phyloP scores from a whole-genome alignment of 1,139 yeast species.

The Hansenula lynferdii region DNA sequence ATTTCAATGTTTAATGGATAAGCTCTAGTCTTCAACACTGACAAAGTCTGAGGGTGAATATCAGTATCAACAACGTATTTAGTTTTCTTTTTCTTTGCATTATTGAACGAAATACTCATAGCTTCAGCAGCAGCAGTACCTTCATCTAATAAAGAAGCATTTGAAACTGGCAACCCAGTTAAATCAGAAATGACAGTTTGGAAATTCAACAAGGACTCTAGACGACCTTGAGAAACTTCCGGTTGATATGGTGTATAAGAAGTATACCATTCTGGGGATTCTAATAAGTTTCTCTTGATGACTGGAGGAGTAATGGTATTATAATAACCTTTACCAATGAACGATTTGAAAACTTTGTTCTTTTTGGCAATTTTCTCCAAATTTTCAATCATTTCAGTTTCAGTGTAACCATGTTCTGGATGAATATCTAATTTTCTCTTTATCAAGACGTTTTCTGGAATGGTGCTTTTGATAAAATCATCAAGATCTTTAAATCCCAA shows the following conservation, averaged over 20 bases:
- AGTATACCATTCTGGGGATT: slow-evolving; percentile 97
- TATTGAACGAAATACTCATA: slow-evolving; percentile 77
- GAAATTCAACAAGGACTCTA: slow-evolving; percentile 83
- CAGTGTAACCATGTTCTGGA: slow-evolving; percentile 65
- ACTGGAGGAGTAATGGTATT: slow-evolving; percentile 91
- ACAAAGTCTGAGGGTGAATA: slow-evolving; percentile 82
- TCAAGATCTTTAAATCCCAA: slow-evolving; percentile 67
- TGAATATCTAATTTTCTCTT: slow-evolving; percentile 68
- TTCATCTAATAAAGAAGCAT: slow-evolving; percentile 92
- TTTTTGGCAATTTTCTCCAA: slow-evolving; percentile 66
- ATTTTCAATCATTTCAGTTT: slow-evolving; percentile 71
- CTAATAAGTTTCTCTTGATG: slow-evolving; percentile 85
- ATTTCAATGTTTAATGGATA: slow-evolving; percentile 66
- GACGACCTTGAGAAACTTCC: slow-evolving; percentile 94
- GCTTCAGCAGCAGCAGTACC: slow-evolving; percentile 99
- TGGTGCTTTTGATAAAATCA: slow-evolving; percentile 64
- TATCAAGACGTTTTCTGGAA: slow-evolving; percentile 72
- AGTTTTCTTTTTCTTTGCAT: slow-evolving; percentile 59
- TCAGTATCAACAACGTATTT: slow-evolving; percentile 70
- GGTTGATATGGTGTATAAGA: slow-evolving; percentile 98
- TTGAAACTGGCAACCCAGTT: slow-evolving; percentile 90
- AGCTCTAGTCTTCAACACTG: slow-evolving; percentile 77
- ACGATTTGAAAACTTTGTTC: slow-evolving; percentile 65
- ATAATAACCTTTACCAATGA: slow-evolving; percentile 92
- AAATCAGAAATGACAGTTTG: slow-evolving; percentile 87